Conservation (phyloP, 2,329 filamentous ascomycete genomes). For the Orbilia ellipsospora region DNA sequence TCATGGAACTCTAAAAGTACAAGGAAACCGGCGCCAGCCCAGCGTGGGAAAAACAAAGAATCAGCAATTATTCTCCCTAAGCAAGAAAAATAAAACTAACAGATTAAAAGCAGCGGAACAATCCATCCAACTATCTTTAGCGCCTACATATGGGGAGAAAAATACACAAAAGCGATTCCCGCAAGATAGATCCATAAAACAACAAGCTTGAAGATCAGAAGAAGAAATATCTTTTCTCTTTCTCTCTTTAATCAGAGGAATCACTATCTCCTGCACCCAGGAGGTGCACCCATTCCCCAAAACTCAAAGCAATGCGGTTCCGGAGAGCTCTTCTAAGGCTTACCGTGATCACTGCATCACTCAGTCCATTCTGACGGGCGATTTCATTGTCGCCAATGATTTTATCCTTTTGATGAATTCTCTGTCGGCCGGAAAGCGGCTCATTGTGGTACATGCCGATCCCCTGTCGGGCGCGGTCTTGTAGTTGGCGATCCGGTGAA, state of each 20-base stretch:
- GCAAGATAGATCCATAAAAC: no score
- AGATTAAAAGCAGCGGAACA: constrained; percentile 2
- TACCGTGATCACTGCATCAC: constrained; percentile 64
- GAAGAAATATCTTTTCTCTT: neutral
- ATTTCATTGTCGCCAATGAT: constrained; percentile 74
- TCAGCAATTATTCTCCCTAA: constrained; percentile 33
- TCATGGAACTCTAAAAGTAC: constrained; percentile 64
- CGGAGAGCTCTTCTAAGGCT: constrained; percentile 55
- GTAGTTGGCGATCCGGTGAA: constrained; percentile 70
- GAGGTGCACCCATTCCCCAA: constrained; percentile 52
- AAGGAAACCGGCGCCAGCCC: constrained; percentile 10
- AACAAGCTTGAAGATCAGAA: neutral
- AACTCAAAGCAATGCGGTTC: constrained; percentile 54
- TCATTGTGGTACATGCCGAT: constrained; percentile 67
- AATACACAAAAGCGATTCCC: neutral
- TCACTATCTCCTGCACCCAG: constrained; percentile 45
- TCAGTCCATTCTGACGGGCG: constrained; percentile 69
- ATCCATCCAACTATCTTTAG: neutral
- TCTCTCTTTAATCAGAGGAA: constrained; percentile 33
- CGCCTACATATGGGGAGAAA: neutral
- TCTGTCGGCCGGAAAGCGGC: constrained; percentile 69
- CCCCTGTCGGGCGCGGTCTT: constrained; percentile 69
- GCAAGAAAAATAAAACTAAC: constrained; percentile 15
- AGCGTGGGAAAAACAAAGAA: constrained; percentile 33
- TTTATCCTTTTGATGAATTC: constrained; percentile 71